A percentile compares a stretch with the other conserved stretches of the same genome.
These are phyloP conservation scores for Aspergillus ostianus DNA, from an alignment of 495 filamentous ascomycete species.

Conservation along the genomic window DNA sequence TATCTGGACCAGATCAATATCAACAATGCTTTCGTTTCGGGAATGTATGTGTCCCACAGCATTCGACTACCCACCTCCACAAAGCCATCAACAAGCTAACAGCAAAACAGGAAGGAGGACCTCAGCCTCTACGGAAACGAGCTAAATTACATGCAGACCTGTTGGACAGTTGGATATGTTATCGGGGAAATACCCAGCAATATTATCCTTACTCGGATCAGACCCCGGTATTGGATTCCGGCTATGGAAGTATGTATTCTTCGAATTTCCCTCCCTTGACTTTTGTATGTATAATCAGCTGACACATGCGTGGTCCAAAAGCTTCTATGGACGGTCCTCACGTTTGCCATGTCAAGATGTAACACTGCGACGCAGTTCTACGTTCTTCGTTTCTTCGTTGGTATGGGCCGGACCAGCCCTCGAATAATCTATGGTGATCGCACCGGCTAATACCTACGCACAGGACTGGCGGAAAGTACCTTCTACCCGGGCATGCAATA, in stretches of 20 bases:
- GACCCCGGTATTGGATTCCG: slow-evolving; percentile 60
- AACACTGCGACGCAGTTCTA: slow-evolving; percentile 51
- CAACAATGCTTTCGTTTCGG: slow-evolving; percentile 53
- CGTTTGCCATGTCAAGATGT: slow-evolving; percentile 47
- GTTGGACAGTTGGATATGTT: slow-evolving; percentile 64
- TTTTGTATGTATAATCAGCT: not conserved
- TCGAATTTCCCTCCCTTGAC: too few species aligned
- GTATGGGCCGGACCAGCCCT: slow-evolving; percentile 28
- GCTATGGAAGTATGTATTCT: slow-evolving; percentile 33
- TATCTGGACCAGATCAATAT: slow-evolving; percentile 58
- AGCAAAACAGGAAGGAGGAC: slow-evolving; percentile 56
- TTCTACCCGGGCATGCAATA: slow-evolving; percentile 50
- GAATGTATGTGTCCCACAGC: slow-evolving; percentile 29
- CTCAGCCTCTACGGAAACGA: slow-evolving; percentile 56
- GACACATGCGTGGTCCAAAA: slow-evolving; percentile 28
- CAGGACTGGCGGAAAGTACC: slow-evolving; percentile 44
- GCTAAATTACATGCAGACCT: slow-evolving; percentile 49
- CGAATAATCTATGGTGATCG: not conserved
- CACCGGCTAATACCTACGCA: not conserved
- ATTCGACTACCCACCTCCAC: not conserved
- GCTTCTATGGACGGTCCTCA: slow-evolving; percentile 54
- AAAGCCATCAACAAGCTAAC: not conserved
- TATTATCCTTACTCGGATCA: slow-evolving; percentile 53
- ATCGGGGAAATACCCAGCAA: slow-evolving; percentile 62
- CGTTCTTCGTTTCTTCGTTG: slow-evolving; percentile 57